phyloP scores from a whole-genome alignment of 257 asterid genomes.

The Gentiana dahurica region DNA sequence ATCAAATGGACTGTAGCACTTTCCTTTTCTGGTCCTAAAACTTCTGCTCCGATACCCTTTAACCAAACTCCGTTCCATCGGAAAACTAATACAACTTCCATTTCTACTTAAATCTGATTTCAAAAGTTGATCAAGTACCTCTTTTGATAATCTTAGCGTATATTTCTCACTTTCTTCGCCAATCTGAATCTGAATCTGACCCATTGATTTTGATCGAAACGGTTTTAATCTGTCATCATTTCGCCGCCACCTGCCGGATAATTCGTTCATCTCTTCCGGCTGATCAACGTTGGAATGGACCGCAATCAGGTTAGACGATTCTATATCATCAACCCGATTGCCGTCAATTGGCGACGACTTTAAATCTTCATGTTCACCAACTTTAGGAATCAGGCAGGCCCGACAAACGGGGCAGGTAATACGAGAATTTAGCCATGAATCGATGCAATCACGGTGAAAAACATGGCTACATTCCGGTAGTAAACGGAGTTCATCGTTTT shows the following conservation, averaged over 20 bases:
- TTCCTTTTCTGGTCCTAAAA: conserved; percentile 9
- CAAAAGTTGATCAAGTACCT: conserved; percentile 14
- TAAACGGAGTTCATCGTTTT: conserved; percentile 24
- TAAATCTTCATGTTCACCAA: conserved; percentile 1
- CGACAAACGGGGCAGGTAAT: conserved; percentile 55
- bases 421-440: conserved; percentile 36
- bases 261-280: conserved; percentile 10
- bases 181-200: conserved; percentile 20
- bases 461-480: conserved; percentile 30
- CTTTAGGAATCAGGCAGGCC: conserved; percentile 21
- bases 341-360: background rate
- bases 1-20: background rate
- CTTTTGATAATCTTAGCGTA: conserved; percentile 29
- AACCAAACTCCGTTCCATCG: conserved; percentile 15
- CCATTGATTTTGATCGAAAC: conserved; percentile 22
- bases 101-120: conserved; percentile 14
- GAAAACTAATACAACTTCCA: conserved; percentile 11
- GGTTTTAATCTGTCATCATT: conserved; percentile 5
- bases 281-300: conserved; percentile 4
- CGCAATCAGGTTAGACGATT: conserved; percentile 6
- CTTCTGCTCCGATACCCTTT: conserved; percentile 22
- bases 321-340: background rate
- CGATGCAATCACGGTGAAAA: conserved; percentile 42
- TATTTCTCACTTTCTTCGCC: conserved; percentile 22
- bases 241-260: conserved; percentile 8